Percentiles rank a stretch among this genome's conserved stretches.
These are phyloP conservation scores for Ceratocystis eucalypticola DNA, from an alignment of 2,329 filamentous ascomycete genomes.

Conservation along the genomic window DNA sequence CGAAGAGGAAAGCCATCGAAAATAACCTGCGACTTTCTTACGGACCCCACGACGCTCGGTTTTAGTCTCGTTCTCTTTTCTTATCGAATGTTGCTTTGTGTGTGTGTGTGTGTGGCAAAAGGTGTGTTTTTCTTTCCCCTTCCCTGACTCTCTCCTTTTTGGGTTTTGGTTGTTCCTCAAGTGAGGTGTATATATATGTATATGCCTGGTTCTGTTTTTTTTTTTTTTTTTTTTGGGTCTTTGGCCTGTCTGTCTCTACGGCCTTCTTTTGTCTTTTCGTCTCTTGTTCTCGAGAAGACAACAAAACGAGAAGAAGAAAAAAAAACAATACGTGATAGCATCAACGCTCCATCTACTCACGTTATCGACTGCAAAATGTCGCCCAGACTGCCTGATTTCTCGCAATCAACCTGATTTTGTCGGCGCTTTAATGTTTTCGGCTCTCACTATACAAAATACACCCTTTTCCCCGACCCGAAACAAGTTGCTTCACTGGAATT, in stretches of 20 bases:
- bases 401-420: neutral
- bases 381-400: neutral
- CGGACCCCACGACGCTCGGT: neutral
- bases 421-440: neutral
- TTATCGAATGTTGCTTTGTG: neutral
- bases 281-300: neutral
- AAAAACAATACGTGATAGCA: neutral
- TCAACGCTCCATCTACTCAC: neutral
- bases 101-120: slow-evolving; percentile 7
- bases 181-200: neutral
- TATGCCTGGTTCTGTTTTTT: neutral
- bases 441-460: neutral
- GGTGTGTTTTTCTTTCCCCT: neutral
- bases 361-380: neutral
- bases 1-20: neutral
- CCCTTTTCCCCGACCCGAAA: neutral
- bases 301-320: neutral
- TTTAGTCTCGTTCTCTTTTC: neutral
- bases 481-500: neutral
- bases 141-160: neutral
- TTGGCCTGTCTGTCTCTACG: neutral
- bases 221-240: neutral
- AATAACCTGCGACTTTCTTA: neutral
- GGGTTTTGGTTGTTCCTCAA: slow-evolving; percentile 1
- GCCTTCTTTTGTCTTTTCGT: neutral